phyloP scores from a whole-genome alignment of 2,329 filamentous ascomycete species.

The Fusarium citri region DNA sequence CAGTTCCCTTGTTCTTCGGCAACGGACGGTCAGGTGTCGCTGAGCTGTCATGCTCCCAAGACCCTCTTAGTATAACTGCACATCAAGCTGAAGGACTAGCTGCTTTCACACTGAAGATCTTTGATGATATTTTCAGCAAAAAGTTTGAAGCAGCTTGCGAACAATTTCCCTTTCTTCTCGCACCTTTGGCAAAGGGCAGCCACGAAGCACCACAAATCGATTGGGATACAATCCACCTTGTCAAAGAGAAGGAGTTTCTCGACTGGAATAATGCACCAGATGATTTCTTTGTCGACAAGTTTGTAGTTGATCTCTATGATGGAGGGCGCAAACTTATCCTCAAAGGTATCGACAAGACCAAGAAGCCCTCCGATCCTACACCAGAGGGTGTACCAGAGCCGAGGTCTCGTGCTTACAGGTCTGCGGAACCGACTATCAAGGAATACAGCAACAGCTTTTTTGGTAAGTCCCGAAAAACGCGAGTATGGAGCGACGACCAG shows the following conservation, averaged over 20 bases:
- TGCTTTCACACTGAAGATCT: slow-evolving; percentile 79
- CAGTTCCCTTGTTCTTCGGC: slow-evolving; percentile 79
- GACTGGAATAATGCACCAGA: slow-evolving; percentile 58
- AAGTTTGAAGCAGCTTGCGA: slow-evolving; percentile 72
- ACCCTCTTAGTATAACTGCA: slow-evolving; percentile 57
- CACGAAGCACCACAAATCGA: slow-evolving; percentile 60
- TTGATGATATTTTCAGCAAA: slow-evolving; percentile 91
- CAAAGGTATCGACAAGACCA: slow-evolving; percentile 63
- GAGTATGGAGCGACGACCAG: slow-evolving; percentile 73
- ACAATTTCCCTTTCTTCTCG: slow-evolving; percentile 86
- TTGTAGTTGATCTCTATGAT: slow-evolving; percentile 68
- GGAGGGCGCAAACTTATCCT: slow-evolving; percentile 73
- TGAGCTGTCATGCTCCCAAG: slow-evolving; percentile 58
- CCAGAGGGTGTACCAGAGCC: slow-evolving; percentile 66
- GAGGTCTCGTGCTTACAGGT: slow-evolving; percentile 57
- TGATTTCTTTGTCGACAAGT: slow-evolving; percentile 64
- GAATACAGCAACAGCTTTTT: slow-evolving; percentile 86
- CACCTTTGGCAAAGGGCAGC: slow-evolving; percentile 61
- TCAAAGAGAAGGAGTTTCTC: slow-evolving; percentile 51
- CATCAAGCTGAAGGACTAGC: slow-evolving; percentile 68
- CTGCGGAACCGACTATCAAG: slow-evolving; percentile 71
- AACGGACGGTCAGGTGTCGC: slow-evolving; percentile 70
- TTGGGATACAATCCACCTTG: slow-evolving; percentile 66
- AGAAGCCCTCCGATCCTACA: slow-evolving; percentile 74
- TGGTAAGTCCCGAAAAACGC: slow-evolving; percentile 57